Percentiles rank a stretch among this genome's conserved stretches.
phyloP scores from a whole-genome alignment of 805 yeast species.

The Cyberlindnera veronae region DNA sequence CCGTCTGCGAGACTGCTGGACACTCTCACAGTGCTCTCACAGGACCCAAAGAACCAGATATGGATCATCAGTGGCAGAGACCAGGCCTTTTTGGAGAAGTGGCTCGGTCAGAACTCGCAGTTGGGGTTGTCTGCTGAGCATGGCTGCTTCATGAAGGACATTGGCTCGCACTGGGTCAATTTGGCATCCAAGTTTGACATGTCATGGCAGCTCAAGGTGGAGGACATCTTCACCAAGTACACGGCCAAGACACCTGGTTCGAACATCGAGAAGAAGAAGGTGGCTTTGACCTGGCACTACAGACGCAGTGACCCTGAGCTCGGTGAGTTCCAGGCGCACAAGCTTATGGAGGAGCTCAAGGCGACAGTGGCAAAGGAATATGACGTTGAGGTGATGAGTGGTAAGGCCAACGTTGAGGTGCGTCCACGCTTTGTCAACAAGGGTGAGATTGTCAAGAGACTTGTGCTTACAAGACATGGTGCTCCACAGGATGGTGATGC shows the following conservation, averaged over 20 bases:
- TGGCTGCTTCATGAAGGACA: slow-evolving; percentile 87
- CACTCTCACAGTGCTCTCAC: slow-evolving; percentile 55
- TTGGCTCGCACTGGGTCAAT: slow-evolving; percentile 76
- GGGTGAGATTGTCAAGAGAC: slow-evolving; percentile 88
- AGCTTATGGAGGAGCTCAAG: slow-evolving; percentile 62
- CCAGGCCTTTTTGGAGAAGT: slow-evolving; percentile 79
- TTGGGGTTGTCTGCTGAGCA: slow-evolving; percentile 95
- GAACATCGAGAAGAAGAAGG: slow-evolving; percentile 79
- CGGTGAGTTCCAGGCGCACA: slow-evolving; percentile 81
- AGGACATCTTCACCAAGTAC: slow-evolving; percentile 64
- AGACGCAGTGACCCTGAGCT: slow-evolving; percentile 91
- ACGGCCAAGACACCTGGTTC: slow-evolving; percentile 92
- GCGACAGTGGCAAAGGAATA: slow-evolving; percentile 56
- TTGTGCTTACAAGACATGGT: slow-evolving; percentile 66
- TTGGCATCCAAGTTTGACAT: slow-evolving; percentile 79
- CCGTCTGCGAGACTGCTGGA: slow-evolving; percentile 73
- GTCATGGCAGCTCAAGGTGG: slow-evolving; percentile 91
- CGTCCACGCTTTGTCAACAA: slow-evolving; percentile 92
- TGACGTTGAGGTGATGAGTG: slow-evolving; percentile 94
- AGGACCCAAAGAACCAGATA: slow-evolving; percentile 78
- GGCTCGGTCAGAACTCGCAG: slow-evolving; percentile 66
- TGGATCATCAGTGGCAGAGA: slow-evolving; percentile 98
- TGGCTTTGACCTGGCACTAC: slow-evolving; percentile 97
- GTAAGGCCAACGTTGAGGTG: slow-evolving; percentile 97
- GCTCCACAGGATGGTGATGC: slow-evolving; percentile 39